phyloP scores from a whole-genome alignment of 164 flowering plant genomes.

The Magnolia changhungtana region DNA sequence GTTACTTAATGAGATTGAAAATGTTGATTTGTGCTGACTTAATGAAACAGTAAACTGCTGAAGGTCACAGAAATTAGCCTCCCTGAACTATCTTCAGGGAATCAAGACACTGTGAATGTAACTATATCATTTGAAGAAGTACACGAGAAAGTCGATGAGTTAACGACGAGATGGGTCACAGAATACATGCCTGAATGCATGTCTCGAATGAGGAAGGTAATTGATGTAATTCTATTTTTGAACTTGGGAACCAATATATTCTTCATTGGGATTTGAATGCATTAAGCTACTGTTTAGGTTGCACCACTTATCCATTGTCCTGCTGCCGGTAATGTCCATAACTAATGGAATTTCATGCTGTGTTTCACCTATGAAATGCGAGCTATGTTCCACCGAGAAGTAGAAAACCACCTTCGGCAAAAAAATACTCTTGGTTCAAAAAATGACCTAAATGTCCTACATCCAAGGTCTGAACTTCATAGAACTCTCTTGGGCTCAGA shows the following conservation, averaged over 20 bases:
- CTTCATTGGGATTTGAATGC: background rate
- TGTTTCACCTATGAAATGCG: too few relatives aligned
- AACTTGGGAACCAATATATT: background rate
- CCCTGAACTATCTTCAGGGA: conserved; percentile 13
- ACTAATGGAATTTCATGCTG: too few relatives aligned
- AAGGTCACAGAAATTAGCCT: conserved; percentile 25
- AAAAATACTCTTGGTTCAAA: too few relatives aligned
- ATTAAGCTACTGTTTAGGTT: too few relatives aligned
- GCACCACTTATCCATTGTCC: too few relatives aligned
- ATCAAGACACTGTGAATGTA: conserved; percentile 9
- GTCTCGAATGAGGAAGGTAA: conserved; percentile 23
- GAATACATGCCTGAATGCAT: conserved; percentile 9
- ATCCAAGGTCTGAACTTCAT: too few relatives aligned
- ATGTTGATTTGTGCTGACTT: conserved; percentile 11
- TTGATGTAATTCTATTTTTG: background rate
- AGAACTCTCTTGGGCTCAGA: too few relatives aligned
- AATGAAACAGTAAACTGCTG: conserved; percentile 29
- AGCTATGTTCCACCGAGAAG: too few relatives aligned
- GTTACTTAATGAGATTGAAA: background rate
- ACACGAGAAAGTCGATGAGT: conserved; percentile 13
- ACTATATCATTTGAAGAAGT: conserved; percentile 9
- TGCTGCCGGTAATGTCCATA: too few relatives aligned
- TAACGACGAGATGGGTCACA: conserved; percentile 9
- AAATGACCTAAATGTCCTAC: too few relatives aligned
- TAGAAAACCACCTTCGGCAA: too few relatives aligned